These are phyloP conservation scores for Daucus carota DNA, from an alignment of 129 eudicot species.

Conservation along the genomic window DH1_v3.0 NC_030382.2:51738501-51739000, in stretches of 20 bases:
- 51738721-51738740: background rate
- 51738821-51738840: background rate
- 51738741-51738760: background rate
- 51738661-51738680: background rate
- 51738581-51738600: too few species aligned
- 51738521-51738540: too few species aligned
- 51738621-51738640: too few species aligned
- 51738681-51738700: background rate
- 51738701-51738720: background rate
- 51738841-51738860: background rate
- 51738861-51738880: background rate
- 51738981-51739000: background rate
- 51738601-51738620: too few species aligned
- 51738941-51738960: background rate
- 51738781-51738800: background rate
- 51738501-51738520: too few species aligned
- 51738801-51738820: background rate
- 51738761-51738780: background rate
- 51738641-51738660: background rate
- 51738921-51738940: background rate
- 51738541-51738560: too few species aligned
- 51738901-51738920: background rate
- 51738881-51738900: background rate
- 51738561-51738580: too few species aligned
- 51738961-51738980: background rate